Conservation (phyloP, 2,329 filamentous ascomycete genomes). For the Fusarium sp. region DNA sequence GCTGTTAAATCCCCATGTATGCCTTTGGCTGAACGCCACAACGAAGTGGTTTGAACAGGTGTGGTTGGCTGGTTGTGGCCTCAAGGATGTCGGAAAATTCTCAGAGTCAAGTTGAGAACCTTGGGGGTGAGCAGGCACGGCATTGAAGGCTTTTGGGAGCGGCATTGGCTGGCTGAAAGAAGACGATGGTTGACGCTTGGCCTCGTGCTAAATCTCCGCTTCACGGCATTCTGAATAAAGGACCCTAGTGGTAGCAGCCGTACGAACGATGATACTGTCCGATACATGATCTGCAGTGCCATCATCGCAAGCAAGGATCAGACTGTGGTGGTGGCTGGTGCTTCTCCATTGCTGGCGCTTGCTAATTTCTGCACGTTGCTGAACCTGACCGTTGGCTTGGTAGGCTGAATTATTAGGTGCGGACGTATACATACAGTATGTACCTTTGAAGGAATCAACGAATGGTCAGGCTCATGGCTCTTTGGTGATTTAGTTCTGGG, state of each 20-base stretch:
- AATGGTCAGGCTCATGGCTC: conserved; percentile 3
- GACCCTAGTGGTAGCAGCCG: not conserved
- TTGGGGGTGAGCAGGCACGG: not conserved
- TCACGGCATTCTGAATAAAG: conserved; percentile 16
- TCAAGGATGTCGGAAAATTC: conserved; percentile 25
- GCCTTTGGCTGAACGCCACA: conserved; percentile 19
- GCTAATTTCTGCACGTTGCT: conserved; percentile 1
- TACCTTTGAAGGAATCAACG: not conserved
- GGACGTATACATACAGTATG: not conserved
- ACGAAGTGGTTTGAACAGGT: conserved; percentile 16
- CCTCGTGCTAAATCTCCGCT: conserved; percentile 29
- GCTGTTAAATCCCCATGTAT: conserved; percentile 14
- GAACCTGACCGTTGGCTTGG: conserved; percentile 1
- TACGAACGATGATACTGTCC: conserved; percentile 25
- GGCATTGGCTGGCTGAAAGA: conserved; percentile 31
- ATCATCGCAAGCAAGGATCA: conserved; percentile 15
- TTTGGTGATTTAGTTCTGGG: not conserved
- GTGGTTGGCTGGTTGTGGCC: not conserved
- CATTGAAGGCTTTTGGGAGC: conserved; percentile 4
- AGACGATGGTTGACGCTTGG: conserved; percentile 20
- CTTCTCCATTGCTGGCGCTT: not conserved
- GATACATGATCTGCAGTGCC: conserved; percentile 35
- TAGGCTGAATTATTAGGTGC: not conserved
- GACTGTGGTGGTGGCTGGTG: conserved; percentile 1
- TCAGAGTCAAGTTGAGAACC: conserved; percentile 1